A percentile compares a stretch with the other conserved stretches of the same genome.
These are phyloP conservation scores for Chaetomiaceae sp. DNA, from an alignment of 2,329 filamentous ascomycete species.

Conservation along the genomic window DNA sequence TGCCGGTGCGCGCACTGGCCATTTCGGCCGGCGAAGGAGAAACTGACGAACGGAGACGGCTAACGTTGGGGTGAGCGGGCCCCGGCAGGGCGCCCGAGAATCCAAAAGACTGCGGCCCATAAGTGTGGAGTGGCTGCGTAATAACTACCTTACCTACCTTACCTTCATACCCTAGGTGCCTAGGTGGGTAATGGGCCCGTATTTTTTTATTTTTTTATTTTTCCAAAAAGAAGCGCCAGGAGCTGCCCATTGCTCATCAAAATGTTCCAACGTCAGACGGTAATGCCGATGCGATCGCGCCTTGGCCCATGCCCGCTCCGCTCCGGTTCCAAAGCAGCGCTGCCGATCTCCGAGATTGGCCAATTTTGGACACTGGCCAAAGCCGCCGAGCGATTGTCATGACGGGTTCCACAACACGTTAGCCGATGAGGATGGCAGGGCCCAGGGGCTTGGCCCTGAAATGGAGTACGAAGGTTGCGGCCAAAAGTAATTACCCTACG, in stretches of 20 bases:
- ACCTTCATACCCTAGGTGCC: too few relatives aligned
- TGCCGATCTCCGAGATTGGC: constrained; percentile 15
- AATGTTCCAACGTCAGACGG: neutral
- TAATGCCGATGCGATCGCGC: constrained; percentile 1
- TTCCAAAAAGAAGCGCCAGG: neutral
- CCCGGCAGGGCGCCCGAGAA: too few relatives aligned
- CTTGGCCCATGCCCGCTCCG: neutral
- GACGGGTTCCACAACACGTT: neutral
- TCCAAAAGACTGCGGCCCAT: too few relatives aligned
- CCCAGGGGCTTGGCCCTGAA: neutral
- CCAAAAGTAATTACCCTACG: too few relatives aligned
- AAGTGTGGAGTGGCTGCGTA: too few relatives aligned
- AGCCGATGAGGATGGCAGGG: neutral
- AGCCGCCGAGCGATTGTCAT: neutral
- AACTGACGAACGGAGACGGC: neutral
- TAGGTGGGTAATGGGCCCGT: too few relatives aligned
- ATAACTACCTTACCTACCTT: too few relatives aligned
- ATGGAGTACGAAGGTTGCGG: too few relatives aligned
- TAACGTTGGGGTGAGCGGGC: too few relatives aligned
- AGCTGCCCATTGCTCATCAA: neutral
- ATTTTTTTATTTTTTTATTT: too few relatives aligned
- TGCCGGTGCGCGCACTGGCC: neutral
- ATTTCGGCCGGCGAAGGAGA: neutral
- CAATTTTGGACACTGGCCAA: constrained; percentile 2
- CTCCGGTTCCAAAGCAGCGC: neutral